A percentile compares a stretch with the other conserved stretches of the same genome.
Conservation (phyloP, 495 filamentous ascomycete species). For the Paragyromitra xinjiangensis region DNA sequence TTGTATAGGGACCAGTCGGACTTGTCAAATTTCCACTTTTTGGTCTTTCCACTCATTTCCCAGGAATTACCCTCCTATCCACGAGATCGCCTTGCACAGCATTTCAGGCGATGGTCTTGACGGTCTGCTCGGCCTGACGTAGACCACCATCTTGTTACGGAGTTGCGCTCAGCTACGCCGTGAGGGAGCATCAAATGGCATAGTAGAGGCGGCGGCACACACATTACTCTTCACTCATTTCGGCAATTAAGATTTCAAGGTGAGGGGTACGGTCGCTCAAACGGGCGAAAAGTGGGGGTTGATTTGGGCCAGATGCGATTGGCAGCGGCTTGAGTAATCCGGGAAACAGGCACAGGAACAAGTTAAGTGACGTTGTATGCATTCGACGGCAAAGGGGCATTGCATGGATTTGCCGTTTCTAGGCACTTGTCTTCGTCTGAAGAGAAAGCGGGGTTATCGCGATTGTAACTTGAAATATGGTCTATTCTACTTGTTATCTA, state of each 20-base stretch:
- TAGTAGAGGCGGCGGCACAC: background rate
- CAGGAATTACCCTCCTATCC: background rate
- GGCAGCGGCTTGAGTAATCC: constrained; percentile 15
- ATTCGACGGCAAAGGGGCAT: background rate
- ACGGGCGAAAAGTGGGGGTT: constrained; percentile 1
- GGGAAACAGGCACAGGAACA: constrained; percentile 19
- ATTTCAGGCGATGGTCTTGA: background rate
- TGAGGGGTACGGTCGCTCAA: constrained; percentile 25
- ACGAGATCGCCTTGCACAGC: background rate
- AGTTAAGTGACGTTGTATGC: constrained; percentile 15
- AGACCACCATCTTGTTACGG: background rate
- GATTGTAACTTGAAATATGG: background rate
- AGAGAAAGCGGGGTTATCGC: background rate
- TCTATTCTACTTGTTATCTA: background rate
- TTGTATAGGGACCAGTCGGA: background rate
- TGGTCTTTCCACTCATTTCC: background rate
- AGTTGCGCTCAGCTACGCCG: background rate
- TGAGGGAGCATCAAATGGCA: background rate
- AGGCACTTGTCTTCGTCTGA: background rate
- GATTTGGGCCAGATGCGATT: background rate
- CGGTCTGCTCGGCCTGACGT: background rate
- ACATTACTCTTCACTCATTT: background rate
- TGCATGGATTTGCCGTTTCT: background rate
- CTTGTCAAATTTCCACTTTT: background rate
- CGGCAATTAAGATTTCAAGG: background rate